phyloP scores from a whole-genome alignment of 192 early-diverging fungal genomes.

The Mortierella hygrophila region DNA sequence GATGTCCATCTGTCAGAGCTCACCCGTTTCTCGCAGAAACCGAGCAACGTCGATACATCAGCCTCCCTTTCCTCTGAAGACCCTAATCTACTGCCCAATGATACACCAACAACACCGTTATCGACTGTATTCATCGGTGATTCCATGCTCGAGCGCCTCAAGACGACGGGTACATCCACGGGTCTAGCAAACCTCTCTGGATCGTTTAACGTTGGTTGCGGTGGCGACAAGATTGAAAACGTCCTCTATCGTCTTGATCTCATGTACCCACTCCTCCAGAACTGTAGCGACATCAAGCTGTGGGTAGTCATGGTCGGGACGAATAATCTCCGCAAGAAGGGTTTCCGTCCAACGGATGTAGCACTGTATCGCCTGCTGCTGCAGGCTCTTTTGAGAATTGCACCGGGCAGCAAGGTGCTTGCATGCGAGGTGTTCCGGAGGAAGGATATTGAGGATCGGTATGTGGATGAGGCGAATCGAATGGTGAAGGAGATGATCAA shows the following conservation, averaged over 20 bases:
- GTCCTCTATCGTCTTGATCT: conserved; percentile 19
- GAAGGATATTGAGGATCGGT: conserved; percentile 17
- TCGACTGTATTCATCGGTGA: conserved; percentile 14
- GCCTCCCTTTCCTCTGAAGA: background rate
- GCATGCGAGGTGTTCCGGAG: conserved; percentile 20
- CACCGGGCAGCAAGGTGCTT: background rate
- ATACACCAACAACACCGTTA: background rate
- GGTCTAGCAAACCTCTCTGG: background rate
- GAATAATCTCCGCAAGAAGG: conserved; percentile 30
- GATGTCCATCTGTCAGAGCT: conserved; percentile 13
- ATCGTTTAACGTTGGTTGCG: conserved; percentile 24
- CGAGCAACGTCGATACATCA: background rate
- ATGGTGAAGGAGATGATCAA: conserved; percentile 9
- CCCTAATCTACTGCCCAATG: background rate
- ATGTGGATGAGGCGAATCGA: conserved; percentile 14
- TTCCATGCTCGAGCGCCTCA: conserved; percentile 26
- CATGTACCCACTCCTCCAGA: conserved; percentile 9
- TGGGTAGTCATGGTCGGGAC: conserved; percentile 28
- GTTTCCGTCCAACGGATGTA: conserved; percentile 2
- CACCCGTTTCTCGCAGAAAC: too few species aligned
- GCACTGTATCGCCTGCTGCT: conserved; percentile 12
- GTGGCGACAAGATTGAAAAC: conserved; percentile 33
- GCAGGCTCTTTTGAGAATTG: conserved; percentile 14
- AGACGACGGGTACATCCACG: conserved; percentile 22
- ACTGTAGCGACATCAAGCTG: conserved; percentile 4